Percentiles rank a stretch among this genome's conserved stretches.
These are phyloP conservation scores for Aspergillus sp. DNA, from an alignment of 2,329 filamentous ascomycete genomes.

Conservation along the genomic window DNA sequence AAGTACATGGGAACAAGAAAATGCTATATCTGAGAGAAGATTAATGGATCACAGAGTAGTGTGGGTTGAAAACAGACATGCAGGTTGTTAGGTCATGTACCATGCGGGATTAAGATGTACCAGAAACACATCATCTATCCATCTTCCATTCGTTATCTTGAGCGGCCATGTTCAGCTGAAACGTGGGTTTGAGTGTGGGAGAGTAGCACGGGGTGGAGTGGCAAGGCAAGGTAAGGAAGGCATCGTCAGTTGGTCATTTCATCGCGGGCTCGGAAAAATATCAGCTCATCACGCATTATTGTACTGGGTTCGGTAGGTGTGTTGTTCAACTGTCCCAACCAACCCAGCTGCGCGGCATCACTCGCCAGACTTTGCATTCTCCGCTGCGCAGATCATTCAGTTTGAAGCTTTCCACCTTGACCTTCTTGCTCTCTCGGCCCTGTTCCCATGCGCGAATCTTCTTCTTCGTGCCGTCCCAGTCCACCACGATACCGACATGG, in stretches of 20 bases:
- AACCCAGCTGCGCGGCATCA: slow-evolving; percentile 90
- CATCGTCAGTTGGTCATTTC: slow-evolving; percentile 18
- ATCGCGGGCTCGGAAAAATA: slow-evolving; percentile 5
- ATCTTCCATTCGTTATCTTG: slow-evolving; percentile 20
- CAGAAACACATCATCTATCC: slow-evolving; percentile 29
- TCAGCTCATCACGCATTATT: slow-evolving; percentile 21
- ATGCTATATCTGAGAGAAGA: slow-evolving; percentile 18
- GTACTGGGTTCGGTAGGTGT: neutral
- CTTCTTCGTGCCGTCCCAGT: slow-evolving; percentile 99
- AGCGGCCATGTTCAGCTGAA: neutral
- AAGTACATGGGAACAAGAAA: slow-evolving; percentile 26
- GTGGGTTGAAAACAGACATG: slow-evolving; percentile 4
- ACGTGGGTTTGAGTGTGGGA: neutral
- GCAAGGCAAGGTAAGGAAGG: slow-evolving; percentile 8
- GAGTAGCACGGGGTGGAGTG: slow-evolving; percentile 4
- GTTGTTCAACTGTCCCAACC: slow-evolving; percentile 68
- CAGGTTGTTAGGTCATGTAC: slow-evolving; percentile 22
- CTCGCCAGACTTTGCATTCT: slow-evolving; percentile 95
- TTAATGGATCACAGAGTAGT: slow-evolving; percentile 17
- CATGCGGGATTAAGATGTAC: slow-evolving; percentile 27
- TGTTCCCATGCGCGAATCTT: slow-evolving; percentile 97
- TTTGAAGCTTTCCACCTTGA: slow-evolving; percentile 92
- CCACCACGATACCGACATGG: slow-evolving; percentile 87
- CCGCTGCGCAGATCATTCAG: slow-evolving; percentile 89
- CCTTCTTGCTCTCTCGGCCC: slow-evolving; percentile 88